Evolutionary conservation across 164 flowering plant genomes (phyloP).

Genomic region (Paratinospora sagittata): DNA sequence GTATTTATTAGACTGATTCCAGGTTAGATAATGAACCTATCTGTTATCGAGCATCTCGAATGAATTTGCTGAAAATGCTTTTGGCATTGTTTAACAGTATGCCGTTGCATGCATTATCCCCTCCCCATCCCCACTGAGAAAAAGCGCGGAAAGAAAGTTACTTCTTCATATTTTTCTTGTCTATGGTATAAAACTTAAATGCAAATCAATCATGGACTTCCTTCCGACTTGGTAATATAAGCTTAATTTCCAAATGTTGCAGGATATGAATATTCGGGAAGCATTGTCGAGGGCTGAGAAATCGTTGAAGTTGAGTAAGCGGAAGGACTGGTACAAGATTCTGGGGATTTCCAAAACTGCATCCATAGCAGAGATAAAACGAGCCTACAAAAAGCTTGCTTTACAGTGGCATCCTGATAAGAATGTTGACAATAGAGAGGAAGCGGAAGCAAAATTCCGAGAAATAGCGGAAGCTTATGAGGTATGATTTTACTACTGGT

Average conservation of each 20-base stretch:
- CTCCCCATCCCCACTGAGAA: neutral
- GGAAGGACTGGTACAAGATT: constrained; percentile 98
- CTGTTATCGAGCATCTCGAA: neutral
- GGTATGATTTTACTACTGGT: constrained; percentile 31
- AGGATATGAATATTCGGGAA: constrained; percentile 90
- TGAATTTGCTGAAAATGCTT: neutral
- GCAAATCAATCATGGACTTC: neutral
- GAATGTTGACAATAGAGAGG: constrained; percentile 92
- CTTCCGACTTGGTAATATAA: constrained; percentile 3
- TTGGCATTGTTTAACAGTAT: no score
- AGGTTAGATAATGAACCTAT: neutral
- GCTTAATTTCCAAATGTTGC: constrained; percentile 11
- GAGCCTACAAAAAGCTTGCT: constrained; percentile 96
- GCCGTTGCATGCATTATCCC: neutral
- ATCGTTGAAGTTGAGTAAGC: constrained; percentile 86
- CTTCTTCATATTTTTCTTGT: neutral
- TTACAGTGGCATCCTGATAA: constrained; percentile 99
- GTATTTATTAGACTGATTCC: neutral
- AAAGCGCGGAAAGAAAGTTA: neutral
- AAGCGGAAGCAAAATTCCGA: constrained; percentile 79
- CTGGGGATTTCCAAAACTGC: constrained; percentile 83
- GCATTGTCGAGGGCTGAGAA: constrained; percentile 79
- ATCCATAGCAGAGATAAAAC: constrained; percentile 68
- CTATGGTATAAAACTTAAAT: neutral
- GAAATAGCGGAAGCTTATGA: constrained; percentile 99